Conservation (phyloP, 768 basidiomycete genomes). For the Cystofilobasidium bisporidii region DNA sequence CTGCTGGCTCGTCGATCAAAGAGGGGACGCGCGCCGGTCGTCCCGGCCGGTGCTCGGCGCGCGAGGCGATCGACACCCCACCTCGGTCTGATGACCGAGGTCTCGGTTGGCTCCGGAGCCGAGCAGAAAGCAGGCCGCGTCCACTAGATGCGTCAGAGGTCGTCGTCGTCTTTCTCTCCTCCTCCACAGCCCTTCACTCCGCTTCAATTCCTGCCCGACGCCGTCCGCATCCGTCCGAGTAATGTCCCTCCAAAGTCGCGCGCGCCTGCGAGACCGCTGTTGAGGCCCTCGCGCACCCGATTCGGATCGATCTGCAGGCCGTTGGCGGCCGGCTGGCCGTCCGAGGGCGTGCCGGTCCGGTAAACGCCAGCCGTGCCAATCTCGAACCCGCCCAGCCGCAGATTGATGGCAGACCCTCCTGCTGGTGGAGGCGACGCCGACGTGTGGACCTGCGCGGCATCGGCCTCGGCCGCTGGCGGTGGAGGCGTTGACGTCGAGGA, state of each 20-base stretch:
- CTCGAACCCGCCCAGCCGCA: constrained; percentile 86
- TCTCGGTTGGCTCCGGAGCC: too few relatives aligned
- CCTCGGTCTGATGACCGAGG: too few relatives aligned
- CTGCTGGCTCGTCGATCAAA: too few relatives aligned
- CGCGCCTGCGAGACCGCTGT: constrained; percentile 21
- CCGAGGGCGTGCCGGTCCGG: constrained; percentile 57
- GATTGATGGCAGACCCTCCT: constrained; percentile 58
- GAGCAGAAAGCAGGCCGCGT: too few relatives aligned
- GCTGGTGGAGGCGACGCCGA: neutral
- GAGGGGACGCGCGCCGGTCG: too few relatives aligned
- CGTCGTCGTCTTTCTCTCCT: neutral
- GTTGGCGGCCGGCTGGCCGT: constrained; percentile 31
- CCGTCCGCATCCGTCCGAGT: constrained; percentile 41
- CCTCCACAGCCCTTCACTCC: neutral
- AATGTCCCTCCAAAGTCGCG: constrained; percentile 14
- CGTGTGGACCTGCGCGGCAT: neutral
- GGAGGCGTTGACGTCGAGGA: constrained; percentile 66
- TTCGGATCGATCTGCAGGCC: constrained; percentile 48
- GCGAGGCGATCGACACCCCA: too few relatives aligned
- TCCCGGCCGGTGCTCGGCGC: too few relatives aligned
- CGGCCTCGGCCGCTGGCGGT: constrained; percentile 1
- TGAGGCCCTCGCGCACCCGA: constrained; percentile 21
- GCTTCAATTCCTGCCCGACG: constrained; percentile 65
- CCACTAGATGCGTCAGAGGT: too few relatives aligned
- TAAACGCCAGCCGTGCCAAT: constrained; percentile 92